Evolutionary conservation across 805 yeast genomes (phyloP).

Genomic region (Teunomyces lycoperdinae): DNA sequence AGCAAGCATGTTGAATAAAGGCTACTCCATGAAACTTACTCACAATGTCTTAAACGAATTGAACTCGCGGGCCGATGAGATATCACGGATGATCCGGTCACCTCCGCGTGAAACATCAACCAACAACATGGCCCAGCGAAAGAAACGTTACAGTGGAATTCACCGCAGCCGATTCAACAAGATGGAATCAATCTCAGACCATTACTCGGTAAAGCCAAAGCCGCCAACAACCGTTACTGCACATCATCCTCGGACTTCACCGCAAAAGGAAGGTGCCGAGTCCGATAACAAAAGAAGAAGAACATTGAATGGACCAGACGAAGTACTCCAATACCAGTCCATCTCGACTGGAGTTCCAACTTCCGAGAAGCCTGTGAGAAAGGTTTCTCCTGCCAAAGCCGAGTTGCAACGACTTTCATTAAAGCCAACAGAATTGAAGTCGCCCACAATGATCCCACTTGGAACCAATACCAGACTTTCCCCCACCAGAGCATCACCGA

Average conservation of each 20-base stretch:
- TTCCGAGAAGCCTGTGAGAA: background rate
- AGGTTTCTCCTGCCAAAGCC: slow-evolving; percentile 1
- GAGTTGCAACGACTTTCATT: background rate
- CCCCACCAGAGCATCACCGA: background rate
- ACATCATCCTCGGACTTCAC: background rate
- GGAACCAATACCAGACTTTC: background rate
- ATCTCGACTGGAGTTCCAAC: background rate
- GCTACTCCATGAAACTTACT: slow-evolving; percentile 48
- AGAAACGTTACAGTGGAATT: slow-evolving; percentile 29
- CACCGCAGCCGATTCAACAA: slow-evolving; percentile 33
- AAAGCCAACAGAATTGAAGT: background rate
- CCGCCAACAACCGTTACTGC: background rate
- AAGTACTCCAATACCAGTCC: slow-evolving; percentile 14
- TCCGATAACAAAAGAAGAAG: slow-evolving; percentile 30
- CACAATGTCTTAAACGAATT: slow-evolving; percentile 46
- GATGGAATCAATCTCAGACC: slow-evolving; percentile 25
- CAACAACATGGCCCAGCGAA: slow-evolving; percentile 1
- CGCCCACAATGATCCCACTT: background rate
- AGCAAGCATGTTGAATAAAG: slow-evolving; percentile 31
- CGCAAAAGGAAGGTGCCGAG: slow-evolving; percentile 3
- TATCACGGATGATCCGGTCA: slow-evolving; percentile 20
- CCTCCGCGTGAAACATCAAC: slow-evolving; percentile 7
- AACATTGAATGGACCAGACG: slow-evolving; percentile 43
- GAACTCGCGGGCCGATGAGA: slow-evolving; percentile 39
- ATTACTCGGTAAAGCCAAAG: slow-evolving; percentile 18